Evolutionary conservation across 164 flowering plant species (phyloP), one percentile per base, ranked within the genome.

Genomic region (Annona squamosa): DNA sequence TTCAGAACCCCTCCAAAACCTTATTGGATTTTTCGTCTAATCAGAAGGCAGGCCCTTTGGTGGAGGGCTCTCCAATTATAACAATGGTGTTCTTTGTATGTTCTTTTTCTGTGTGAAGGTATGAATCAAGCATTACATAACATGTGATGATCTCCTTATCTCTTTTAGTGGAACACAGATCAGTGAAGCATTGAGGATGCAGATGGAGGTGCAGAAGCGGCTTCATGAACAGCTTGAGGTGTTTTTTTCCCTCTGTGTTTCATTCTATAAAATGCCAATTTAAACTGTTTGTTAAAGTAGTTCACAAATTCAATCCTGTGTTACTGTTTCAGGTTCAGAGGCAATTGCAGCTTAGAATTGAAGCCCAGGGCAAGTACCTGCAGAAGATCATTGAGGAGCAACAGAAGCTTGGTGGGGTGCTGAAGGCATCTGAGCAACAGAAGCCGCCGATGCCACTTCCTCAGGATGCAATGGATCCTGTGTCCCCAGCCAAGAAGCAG

Each of bases 141-240:
- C 65, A 64, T 68, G 63, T 18, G 63, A 12, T 63, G 69, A 69
- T 44, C 46, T n/a, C n/a, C 9, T 48, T 42, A 1, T 13, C 16
- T 19, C 18, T 44, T 5, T 65, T 85, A 86, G 91, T 71, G 89
- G 89, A 17, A 62, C 82, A 63, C 91, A 88, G 80, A 86, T 88
- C 63, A 84, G 83, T 56, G 91, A 88, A 68, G 87, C 89, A 16
- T 72, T 88, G 65, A 83, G 82, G 83, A 80, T 88, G 87, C 91
- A 88, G 76, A 88, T 88, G 89, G 89, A 88, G 77, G 89, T 88
- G 76, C 91, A 88, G 75, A 88, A 86, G 79, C 88, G 91, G 68
- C 89, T 88, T 16, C 88, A 86, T 66, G 91, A 88, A 79, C 91
- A 88, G 82, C 87, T 88, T 68, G 91, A 88, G 91, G 91, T 85